Evolutionary conservation across 164 flowering plant species (phyloP).

Genomic region (Akebia trifoliata): DNA sequence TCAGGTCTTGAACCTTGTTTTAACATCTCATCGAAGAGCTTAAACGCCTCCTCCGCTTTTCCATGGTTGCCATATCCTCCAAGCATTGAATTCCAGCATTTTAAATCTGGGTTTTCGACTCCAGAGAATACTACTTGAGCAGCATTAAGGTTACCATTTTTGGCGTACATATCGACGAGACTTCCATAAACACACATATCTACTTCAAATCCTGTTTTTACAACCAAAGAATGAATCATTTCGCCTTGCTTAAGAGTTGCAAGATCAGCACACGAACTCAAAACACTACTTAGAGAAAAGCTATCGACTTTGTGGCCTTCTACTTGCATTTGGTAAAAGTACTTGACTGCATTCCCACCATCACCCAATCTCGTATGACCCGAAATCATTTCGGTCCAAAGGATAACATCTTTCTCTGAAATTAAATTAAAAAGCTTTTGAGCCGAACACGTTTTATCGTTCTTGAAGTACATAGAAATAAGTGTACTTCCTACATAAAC

Average conservation of each 20-base stretch:
- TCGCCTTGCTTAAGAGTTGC: slow-evolving; percentile 65
- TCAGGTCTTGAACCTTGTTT: slow-evolving; percentile 45
- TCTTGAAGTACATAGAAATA: slow-evolving; percentile 66
- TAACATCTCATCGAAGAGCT: slow-evolving; percentile 39
- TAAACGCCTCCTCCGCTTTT: slow-evolving; percentile 51
- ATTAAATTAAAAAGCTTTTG: slow-evolving; percentile 38
- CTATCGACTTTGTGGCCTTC: slow-evolving; percentile 53
- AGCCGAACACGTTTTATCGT: slow-evolving; percentile 46
- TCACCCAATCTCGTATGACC: slow-evolving; percentile 52
- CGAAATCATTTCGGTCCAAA: slow-evolving; percentile 87
- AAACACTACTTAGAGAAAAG: slow-evolving; percentile 60
- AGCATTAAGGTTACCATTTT: slow-evolving; percentile 55
- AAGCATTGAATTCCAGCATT: slow-evolving; percentile 84
- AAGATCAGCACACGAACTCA: slow-evolving; percentile 84
- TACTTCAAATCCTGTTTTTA: slow-evolving; percentile 51
- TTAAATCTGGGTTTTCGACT: slow-evolving; percentile 55
- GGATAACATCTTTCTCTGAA: slow-evolving; percentile 52
- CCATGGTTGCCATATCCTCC: slow-evolving; percentile 80
- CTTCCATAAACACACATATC: slow-evolving; percentile 65
- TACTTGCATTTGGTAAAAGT: slow-evolving; percentile 45
- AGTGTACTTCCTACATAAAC: slow-evolving; percentile 61
- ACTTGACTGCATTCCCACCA: slow-evolving; percentile 49
- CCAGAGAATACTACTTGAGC: slow-evolving; percentile 42
- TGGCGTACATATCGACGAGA: slow-evolving; percentile 77
- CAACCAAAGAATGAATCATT: slow-evolving; percentile 56